These are phyloP conservation scores for Xylaria sp. DNA, from an alignment of 2,329 filamentous ascomycete species.

Conservation along the genomic window DNA sequence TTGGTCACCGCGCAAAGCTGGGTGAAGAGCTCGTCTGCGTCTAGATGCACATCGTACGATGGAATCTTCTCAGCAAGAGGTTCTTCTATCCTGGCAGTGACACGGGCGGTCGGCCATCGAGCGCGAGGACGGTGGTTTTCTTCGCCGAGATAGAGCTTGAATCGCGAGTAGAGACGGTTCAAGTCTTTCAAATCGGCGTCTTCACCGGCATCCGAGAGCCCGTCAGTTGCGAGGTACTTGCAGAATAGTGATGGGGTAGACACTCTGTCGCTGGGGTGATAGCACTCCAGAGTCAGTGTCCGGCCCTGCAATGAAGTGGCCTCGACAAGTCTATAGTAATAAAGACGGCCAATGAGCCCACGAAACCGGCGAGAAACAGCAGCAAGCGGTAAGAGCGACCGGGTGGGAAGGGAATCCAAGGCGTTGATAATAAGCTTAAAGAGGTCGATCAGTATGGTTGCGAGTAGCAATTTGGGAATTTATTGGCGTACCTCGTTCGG, in stretches of 20 bases:
- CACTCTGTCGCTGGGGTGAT: constrained; percentile 72
- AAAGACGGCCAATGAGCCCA: constrained; percentile 64
- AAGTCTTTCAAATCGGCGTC: constrained; percentile 50
- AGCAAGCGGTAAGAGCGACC: constrained; percentile 61
- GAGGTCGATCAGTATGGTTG: constrained; percentile 4
- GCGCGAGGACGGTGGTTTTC: constrained; percentile 42
- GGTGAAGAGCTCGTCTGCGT: constrained; percentile 73
- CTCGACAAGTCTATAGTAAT: constrained; percentile 67
- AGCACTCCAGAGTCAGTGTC: constrained; percentile 78
- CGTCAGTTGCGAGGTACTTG: constrained; percentile 68
- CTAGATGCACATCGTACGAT: constrained; percentile 66
- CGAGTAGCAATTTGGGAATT: neutral
- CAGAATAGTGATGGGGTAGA: constrained; percentile 72
- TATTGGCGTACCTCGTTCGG: constrained; percentile 43
- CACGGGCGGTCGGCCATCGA: constrained; percentile 31
- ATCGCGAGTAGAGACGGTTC: constrained; percentile 69
- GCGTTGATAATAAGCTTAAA: constrained; percentile 57
- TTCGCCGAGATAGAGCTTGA: constrained; percentile 66
- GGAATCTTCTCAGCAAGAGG: constrained; percentile 50
- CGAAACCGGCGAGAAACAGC: constrained; percentile 68
- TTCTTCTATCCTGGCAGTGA: constrained; percentile 32
- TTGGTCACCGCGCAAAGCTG: constrained; percentile 74
- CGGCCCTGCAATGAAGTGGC: constrained; percentile 65
- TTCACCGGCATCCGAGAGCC: constrained; percentile 52
- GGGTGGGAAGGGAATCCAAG: constrained; percentile 54